Conservation (phyloP, 306 rosid genomes). For the Gastrolobium bilobum region DNA sequence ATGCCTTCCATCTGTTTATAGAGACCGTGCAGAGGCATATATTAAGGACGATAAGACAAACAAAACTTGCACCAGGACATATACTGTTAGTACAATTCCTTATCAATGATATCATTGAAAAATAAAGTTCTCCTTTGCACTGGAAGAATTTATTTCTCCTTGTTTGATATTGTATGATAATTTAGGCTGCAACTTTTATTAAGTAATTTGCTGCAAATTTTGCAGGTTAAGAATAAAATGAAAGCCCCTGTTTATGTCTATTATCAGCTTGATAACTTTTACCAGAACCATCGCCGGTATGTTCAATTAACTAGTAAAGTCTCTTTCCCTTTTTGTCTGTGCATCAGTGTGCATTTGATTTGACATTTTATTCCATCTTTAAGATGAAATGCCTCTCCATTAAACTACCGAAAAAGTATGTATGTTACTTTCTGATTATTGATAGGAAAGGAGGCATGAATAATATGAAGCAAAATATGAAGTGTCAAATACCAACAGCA, state of each 20-base stretch:
- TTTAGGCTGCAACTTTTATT: constrained; percentile 2
- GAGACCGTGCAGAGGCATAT: constrained; percentile 46
- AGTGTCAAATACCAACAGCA: neutral
- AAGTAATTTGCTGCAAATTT: constrained; percentile 42
- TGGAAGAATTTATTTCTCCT: neutral
- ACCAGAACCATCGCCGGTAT: constrained; percentile 94
- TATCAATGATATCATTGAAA: constrained; percentile 16
- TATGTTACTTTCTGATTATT: neutral
- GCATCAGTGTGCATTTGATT: constrained; percentile 7
- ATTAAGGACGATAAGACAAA: constrained; percentile 59
- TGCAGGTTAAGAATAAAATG: constrained; percentile 82
- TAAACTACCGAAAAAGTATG: neutral
- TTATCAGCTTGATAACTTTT: constrained; percentile 82
- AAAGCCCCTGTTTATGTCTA: constrained; percentile 78
- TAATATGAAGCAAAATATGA: neutral
- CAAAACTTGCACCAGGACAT: constrained; percentile 71
- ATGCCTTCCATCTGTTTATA: constrained; percentile 67
- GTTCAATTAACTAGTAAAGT: constrained; percentile 22
- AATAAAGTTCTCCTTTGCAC: neutral
- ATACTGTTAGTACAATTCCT: constrained; percentile 65
- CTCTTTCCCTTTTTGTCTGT: neutral
- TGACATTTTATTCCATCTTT: neutral
- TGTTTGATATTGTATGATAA: constrained; percentile 12
- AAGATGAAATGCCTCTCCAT: neutral
- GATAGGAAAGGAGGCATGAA: constrained; percentile 1